These are phyloP conservation scores for Chaetomium tenue DNA, from an alignment of 495 filamentous ascomycete genomes.

Conservation along the genomic window DNA sequence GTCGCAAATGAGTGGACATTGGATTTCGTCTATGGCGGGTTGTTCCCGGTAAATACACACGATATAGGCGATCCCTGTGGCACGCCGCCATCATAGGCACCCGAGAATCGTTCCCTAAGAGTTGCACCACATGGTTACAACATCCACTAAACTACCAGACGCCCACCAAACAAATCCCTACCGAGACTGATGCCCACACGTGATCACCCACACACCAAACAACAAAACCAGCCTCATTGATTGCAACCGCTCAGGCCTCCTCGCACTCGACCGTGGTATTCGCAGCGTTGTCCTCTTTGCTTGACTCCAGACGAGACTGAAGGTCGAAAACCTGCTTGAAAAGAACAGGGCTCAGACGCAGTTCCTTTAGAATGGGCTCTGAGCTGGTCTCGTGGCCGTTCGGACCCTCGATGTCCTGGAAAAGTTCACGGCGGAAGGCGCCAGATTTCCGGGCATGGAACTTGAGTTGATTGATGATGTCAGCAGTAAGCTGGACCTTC, in stretches of 20 bases:
- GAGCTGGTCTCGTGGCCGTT: background rate
- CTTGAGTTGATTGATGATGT: conserved; percentile 18
- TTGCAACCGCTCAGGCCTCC: background rate
- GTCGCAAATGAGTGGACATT: background rate
- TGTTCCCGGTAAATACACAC: conserved; percentile 10
- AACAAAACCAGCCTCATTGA: background rate
- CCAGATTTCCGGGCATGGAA: conserved; percentile 18
- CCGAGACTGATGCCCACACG: background rate
- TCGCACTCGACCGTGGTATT: background rate
- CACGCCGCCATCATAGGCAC: conserved; percentile 1
- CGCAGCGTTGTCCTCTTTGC: too few relatives aligned
- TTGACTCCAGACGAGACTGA: background rate
- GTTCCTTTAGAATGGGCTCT: background rate
- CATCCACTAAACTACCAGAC: background rate
- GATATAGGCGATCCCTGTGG: background rate
- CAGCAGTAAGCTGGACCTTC: background rate
- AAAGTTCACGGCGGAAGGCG: conserved; percentile 9
- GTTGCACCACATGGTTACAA: background rate
- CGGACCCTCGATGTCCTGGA: conserved; percentile 12
- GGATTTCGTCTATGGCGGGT: background rate
- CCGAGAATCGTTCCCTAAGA: background rate
- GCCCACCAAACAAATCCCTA: background rate
- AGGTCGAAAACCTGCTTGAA: conserved; percentile 19
- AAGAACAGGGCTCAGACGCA: background rate
- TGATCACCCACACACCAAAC: background rate